A percentile compares a stretch with the other conserved stretches of the same genome.
These are phyloP conservation scores for Myrica gale DNA, from an alignment of 306 rosid species.

Conservation along the genomic window DNA sequence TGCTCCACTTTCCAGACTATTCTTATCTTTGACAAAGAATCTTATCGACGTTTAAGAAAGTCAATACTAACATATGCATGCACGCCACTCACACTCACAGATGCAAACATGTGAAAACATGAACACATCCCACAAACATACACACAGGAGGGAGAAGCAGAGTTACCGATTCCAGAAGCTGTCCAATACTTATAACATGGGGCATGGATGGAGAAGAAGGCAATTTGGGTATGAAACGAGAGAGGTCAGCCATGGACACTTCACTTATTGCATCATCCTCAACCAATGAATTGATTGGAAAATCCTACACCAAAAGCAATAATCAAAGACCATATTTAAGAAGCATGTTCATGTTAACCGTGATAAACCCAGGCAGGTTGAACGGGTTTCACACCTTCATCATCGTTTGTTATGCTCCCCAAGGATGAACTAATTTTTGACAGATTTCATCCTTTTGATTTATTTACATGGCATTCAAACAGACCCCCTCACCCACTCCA, in stretches of 20 bases:
- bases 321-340: neutral
- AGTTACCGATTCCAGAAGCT: conserved; percentile 86
- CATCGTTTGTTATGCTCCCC: neutral
- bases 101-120: neutral
- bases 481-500: neutral
- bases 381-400: neutral
- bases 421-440: neutral
- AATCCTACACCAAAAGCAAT: conserved; percentile 50
- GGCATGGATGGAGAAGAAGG: conserved; percentile 56
- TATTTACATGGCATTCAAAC: neutral
- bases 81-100: neutral
- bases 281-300: conserved; percentile 50
- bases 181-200: conserved; percentile 82
- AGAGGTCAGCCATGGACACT: conserved; percentile 69
- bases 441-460: neutral
- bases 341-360: no score
- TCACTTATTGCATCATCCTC: conserved; percentile 84
- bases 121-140: no score
- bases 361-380: no score
- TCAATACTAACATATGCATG: neutral
- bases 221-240: conserved; percentile 67
- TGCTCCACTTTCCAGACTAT: no score
- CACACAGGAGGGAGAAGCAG: conserved; percentile 2
- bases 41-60: neutral
- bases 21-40: neutral